phyloP scores from a whole-genome alignment of 2,329 filamentous ascomycete species.

The Penicillium rolfsii region DNA sequence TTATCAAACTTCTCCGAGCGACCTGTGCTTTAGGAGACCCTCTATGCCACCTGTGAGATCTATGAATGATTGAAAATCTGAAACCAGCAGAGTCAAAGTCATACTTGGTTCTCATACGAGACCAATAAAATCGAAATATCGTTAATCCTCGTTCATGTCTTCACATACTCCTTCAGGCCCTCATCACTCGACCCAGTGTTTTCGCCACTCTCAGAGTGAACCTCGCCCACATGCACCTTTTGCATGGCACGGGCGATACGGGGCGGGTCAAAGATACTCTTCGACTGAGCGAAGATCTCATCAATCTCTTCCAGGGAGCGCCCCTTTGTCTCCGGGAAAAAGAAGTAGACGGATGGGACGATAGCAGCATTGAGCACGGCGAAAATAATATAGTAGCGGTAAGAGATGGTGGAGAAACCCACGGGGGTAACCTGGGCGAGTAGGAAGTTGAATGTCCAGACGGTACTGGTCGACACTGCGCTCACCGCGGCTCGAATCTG shows the following conservation, averaged over 20 bases:
- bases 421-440: constrained; percentile 44
- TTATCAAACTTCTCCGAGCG: background rate
- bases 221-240: constrained; percentile 7
- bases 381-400: constrained; percentile 51
- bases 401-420: constrained; percentile 52
- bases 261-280: constrained; percentile 34
- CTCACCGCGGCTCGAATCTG: constrained; percentile 54
- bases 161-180: background rate
- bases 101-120: background rate
- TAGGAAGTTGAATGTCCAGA: constrained; percentile 46
- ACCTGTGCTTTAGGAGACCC: background rate
- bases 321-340: constrained; percentile 46
- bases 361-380: constrained; percentile 44
- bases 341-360: constrained; percentile 41
- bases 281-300: constrained; percentile 41
- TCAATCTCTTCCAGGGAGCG: constrained; percentile 46
- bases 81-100: background rate
- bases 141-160: background rate
- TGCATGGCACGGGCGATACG: constrained; percentile 29
- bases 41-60: background rate
- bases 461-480: constrained; percentile 56
- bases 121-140: background rate
- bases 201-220: constrained; percentile 16
- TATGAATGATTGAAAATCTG: background rate
- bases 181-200: constrained; percentile 8